Conservation (phyloP, 2,329 filamentous ascomycete genomes). For the Neopestalotiopsis sp. region DNA sequence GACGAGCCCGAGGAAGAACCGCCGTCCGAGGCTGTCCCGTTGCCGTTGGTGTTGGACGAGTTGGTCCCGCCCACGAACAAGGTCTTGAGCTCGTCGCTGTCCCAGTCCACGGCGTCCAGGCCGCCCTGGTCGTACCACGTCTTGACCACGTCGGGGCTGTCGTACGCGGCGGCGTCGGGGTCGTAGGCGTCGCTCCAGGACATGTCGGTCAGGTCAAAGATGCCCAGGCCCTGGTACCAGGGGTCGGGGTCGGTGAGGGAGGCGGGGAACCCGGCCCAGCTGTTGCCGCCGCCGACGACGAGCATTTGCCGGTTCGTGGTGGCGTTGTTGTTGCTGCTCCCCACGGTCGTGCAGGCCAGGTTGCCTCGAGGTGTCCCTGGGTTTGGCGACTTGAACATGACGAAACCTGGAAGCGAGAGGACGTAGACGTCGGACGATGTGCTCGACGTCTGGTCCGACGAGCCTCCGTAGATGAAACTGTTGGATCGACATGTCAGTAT, state of each 20-base stretch:
- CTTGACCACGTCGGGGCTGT: conserved; percentile 36
- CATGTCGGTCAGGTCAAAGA: conserved; percentile 45
- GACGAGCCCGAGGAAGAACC: not conserved
- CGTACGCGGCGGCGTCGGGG: conserved; percentile 38
- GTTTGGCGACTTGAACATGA: conserved; percentile 37
- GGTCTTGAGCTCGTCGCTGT: conserved; percentile 26
- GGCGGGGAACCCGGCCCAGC: conserved; percentile 26
- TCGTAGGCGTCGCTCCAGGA: conserved; percentile 40
- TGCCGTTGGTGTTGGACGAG: conserved; percentile 18
- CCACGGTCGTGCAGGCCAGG: conserved; percentile 41
- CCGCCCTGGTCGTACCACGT: conserved; percentile 39
- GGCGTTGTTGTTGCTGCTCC: conserved; percentile 17
- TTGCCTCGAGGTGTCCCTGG: conserved; percentile 32
- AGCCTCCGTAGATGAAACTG: conserved; percentile 44
- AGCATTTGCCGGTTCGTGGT: conserved; percentile 42
- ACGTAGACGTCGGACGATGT: conserved; percentile 39
- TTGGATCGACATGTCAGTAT: not conserved
- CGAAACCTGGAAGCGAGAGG: conserved; percentile 43
- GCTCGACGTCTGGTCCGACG: conserved; percentile 23
- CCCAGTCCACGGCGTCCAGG: conserved; percentile 32
- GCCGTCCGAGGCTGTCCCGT: conserved; percentile 16
- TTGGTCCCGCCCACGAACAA: conserved; percentile 30
- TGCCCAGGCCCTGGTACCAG: conserved; percentile 41
- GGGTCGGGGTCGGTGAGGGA: conserved; percentile 34
- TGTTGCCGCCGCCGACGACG: conserved; percentile 40